These are phyloP conservation scores for Fusarium sp. DNA, from an alignment of 2,329 filamentous ascomycete species.

Conservation along the genomic window DNA sequence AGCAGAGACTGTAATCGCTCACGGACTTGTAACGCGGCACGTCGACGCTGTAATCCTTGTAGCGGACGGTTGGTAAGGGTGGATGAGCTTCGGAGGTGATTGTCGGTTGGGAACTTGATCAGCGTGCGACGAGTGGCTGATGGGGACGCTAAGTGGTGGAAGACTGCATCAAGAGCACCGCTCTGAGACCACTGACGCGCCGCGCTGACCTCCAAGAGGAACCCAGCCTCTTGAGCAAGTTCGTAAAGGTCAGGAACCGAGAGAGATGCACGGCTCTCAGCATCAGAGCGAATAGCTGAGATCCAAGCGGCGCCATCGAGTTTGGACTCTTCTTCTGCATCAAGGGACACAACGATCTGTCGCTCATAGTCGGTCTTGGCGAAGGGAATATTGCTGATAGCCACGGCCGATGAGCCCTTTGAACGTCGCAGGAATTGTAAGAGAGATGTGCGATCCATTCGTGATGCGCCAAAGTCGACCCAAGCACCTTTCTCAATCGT, in stretches of 20 bases:
- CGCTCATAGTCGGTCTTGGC: neutral
- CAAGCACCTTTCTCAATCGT: neutral
- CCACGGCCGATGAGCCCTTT: accelerated
- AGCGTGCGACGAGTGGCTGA: neutral
- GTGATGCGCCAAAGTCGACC: neutral
- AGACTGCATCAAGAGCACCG: neutral
- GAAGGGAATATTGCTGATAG: neutral
- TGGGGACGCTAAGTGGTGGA: neutral
- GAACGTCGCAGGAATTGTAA: neutral
- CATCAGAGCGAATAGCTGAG: neutral
- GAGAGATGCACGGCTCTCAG: neutral
- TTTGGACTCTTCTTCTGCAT: neutral
- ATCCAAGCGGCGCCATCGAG: neutral
- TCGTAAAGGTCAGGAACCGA: neutral
- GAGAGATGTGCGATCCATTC: neutral
- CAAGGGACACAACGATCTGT: neutral
- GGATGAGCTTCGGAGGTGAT: neutral
- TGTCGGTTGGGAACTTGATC: neutral
- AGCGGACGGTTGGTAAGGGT: slow-evolving; percentile 31
- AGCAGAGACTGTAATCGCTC: slow-evolving; percentile 5
- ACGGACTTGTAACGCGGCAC: neutral
- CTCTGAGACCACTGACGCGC: neutral
- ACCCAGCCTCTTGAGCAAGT: neutral
- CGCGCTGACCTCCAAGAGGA: neutral
- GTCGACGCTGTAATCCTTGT: neutral